Conservation (phyloP, 2,329 filamentous ascomycete genomes). For the Myrmaecium sp. region DNA sequence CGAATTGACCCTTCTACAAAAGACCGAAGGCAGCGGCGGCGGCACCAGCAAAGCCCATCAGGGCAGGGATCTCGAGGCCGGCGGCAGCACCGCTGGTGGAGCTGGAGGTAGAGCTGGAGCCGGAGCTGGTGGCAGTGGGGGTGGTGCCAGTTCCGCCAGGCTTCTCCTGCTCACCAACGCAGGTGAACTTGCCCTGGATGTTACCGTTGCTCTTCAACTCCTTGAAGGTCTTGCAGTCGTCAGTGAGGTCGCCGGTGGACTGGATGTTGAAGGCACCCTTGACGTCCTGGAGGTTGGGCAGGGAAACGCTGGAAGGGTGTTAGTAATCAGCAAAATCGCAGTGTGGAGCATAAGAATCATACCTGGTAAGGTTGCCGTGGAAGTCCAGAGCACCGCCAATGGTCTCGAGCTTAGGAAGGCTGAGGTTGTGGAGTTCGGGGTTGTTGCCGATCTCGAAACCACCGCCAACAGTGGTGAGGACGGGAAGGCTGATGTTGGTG, state of each 20-base stretch:
- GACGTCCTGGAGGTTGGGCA: conserved; percentile 38
- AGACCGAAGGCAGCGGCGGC: no score
- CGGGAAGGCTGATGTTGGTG: conserved; percentile 60
- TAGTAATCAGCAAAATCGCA: conserved; percentile 8
- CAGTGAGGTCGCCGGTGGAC: conserved; percentile 24
- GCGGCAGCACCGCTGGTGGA: conserved; percentile 21
- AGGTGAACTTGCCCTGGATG: conserved; percentile 28
- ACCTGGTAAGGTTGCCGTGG: conserved; percentile 70
- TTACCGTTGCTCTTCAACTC: conserved; percentile 20
- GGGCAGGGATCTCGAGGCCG: conserved; percentile 21
- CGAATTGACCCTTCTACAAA: no score
- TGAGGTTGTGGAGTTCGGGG: conserved; percentile 51
- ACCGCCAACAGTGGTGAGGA: conserved; percentile 52
- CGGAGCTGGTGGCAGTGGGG: conserved; percentile 14
- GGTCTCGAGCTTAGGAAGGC: conserved; percentile 49
- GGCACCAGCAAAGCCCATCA: no score
- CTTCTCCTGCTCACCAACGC: conserved; percentile 21
- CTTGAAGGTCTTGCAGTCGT: conserved; percentile 25
- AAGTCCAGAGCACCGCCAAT: conserved; percentile 71
- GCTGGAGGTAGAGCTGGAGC: conserved; percentile 8
- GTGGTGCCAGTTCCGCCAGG: conserved; percentile 19
- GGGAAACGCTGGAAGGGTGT: conserved; percentile 40
- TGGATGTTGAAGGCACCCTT: conserved; percentile 34
- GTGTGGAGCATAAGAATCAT: conserved; percentile 25
- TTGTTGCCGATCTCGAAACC: conserved; percentile 85